Evolutionary conservation across 768 basidiomycete genomes (phyloP), one percentile per base, ranked within the genome.

Genomic region (Ramaria sp.): DNA sequence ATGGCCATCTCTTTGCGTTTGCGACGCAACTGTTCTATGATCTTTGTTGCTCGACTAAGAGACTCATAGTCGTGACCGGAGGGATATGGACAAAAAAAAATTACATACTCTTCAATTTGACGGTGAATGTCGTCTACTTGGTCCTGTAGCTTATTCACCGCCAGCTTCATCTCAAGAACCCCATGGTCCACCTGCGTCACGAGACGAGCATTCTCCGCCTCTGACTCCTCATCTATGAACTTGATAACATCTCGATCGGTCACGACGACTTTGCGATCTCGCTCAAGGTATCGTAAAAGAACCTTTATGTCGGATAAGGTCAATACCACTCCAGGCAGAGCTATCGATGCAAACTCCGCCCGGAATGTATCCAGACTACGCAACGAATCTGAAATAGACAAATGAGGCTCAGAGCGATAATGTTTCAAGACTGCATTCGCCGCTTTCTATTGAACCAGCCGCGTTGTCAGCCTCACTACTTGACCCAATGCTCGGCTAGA

Each of bases 141-240:
- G 3, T 68, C 63, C 48, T 83, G 78, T 12, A 97, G 65, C 57
- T 78, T 82, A 49, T 69, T 63, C 25, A 92, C 75, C 0, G 88
- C 88, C 0, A 67, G 72, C 67, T 86, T 83, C 52, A 97, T 75
- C 58, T 91, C 85, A 5, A 97, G 69, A 15, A 94, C 80, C 9
- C 94, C 88, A 39, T 68, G 73, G 62, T 98, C 94, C 3, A 93
- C 78, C n/a, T 80, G 75, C 16, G 83, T 85, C 45, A 97, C 79
- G 13, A 57, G 50, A 68, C 72, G 16, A 66, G 66, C n/a, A 66
- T 70, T 37, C 67, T 48, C 38, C 18, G 55, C 70, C 0, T 70
- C 58, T 5, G 65, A 63, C 12, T 66, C 66, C 7, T 67, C 60
- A 18, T 74, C 71, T 1, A 85, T 62, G 59, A 96, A 87, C 66